phyloP scores from a whole-genome alignment of 1,139 yeast genomes.

The Scheffersomyces lignicola region DNA sequence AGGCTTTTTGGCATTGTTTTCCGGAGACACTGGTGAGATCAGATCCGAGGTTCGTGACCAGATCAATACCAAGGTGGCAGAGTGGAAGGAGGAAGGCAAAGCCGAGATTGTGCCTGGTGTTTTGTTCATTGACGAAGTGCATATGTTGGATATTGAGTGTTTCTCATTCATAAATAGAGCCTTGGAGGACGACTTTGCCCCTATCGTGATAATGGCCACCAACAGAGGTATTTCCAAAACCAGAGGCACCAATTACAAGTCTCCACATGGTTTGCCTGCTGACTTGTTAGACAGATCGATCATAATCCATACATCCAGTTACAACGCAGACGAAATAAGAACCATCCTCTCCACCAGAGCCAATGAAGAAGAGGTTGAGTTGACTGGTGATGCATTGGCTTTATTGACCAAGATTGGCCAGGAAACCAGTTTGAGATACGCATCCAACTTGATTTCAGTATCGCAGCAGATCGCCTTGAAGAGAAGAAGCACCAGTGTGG shows the following conservation, averaged over 20 bases:
- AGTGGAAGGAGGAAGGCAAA: constrained; percentile 99
- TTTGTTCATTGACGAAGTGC: constrained; percentile 95
- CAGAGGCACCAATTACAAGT: constrained; percentile 89
- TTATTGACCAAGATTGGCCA: constrained; percentile 88
- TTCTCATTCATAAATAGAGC: constrained; percentile 96
- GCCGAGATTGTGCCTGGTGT: constrained; percentile 99
- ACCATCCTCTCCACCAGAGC: constrained; percentile 88
- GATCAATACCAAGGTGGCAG: constrained; percentile 94
- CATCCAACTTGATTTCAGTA: constrained; percentile 86
- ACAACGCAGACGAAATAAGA: constrained; percentile 78
- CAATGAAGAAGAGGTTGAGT: constrained; percentile 93
- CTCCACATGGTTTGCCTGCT: constrained; percentile 95
- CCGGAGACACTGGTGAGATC: constrained; percentile 98
- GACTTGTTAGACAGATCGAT: constrained; percentile 93
- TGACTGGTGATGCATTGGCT: constrained; percentile 80
- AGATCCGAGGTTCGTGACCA: constrained; percentile 95
- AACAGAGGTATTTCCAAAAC: constrained; percentile 92
- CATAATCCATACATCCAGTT: constrained; percentile 81
- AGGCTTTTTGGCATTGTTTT: constrained; percentile 92
- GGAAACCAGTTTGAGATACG: constrained; percentile 91
- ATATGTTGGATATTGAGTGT: constrained; percentile 97
- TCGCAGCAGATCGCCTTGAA: constrained; percentile 82
- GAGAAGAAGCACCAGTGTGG: constrained; percentile 71
- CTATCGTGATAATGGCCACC: constrained; percentile 98
- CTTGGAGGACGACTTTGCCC: constrained; percentile 93